Percentiles rank a stretch among this genome's conserved stretches.
Evolutionary conservation across 2,329 filamentous ascomycete species (phyloP).

Genomic region (Aspergillus pseudonomiae): DNA sequence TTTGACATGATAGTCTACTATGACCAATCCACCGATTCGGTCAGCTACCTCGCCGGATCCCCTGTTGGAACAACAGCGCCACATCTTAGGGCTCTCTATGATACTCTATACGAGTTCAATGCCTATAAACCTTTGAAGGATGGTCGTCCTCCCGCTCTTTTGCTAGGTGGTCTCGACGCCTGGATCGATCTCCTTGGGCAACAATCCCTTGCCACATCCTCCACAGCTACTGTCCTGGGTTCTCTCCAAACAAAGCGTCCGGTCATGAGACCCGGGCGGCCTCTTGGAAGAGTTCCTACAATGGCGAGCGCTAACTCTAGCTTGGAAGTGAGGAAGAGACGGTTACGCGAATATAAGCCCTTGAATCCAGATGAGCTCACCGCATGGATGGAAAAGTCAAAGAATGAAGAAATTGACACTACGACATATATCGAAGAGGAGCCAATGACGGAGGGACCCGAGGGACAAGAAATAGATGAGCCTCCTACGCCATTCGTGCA

Average conservation of each 20-base stretch:
- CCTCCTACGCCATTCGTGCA: slow-evolving; percentile 61
- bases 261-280: slow-evolving; percentile 46
- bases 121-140: slow-evolving; percentile 71
- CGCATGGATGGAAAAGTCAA: slow-evolving; percentile 76
- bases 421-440: slow-evolving; percentile 44
- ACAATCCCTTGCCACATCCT: slow-evolving; percentile 62
- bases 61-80: slow-evolving; percentile 49
- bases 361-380: slow-evolving; percentile 80
- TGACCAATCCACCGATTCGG: slow-evolving; percentile 68
- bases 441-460: slow-evolving; percentile 43
- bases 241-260: slow-evolving; percentile 44
- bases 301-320: slow-evolving; percentile 55
- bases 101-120: slow-evolving; percentile 82
- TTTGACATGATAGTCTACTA: slow-evolving; percentile 92
- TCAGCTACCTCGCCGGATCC: slow-evolving; percentile 57
- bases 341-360: slow-evolving; percentile 65
- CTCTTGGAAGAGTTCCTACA: slow-evolving; percentile 56
- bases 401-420: slow-evolving; percentile 63
- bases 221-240: slow-evolving; percentile 55
- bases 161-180: slow-evolving; percentile 80
- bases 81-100: slow-evolving; percentile 72
- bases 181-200: slow-evolving; percentile 83
- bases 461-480: slow-evolving; percentile 49
- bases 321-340: slow-evolving; percentile 58
- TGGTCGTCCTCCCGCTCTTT: slow-evolving; percentile 70